These are phyloP conservation scores for Mycena latifolia DNA, from an alignment of 768 basidiomycete genomes.

Conservation along the genomic window DNA sequence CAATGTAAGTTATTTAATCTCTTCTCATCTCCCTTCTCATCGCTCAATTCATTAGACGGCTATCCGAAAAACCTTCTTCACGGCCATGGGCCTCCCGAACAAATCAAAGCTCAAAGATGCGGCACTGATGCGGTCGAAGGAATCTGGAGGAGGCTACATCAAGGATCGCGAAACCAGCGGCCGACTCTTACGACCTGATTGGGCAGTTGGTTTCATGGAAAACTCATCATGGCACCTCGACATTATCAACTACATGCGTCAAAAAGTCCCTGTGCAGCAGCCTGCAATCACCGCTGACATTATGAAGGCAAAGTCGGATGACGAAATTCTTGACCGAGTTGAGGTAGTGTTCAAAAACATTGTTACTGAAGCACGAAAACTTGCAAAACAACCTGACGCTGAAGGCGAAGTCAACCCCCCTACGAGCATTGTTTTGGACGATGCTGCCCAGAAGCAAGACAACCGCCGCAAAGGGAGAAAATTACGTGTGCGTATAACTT, in stretches of 20 bases:
- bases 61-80: background rate
- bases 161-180: background rate
- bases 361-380: background rate
- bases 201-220: background rate
- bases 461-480: background rate
- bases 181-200: background rate
- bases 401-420: background rate
- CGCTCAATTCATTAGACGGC: background rate
- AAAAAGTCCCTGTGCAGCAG: background rate
- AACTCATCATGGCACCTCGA: background rate
- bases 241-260: background rate
- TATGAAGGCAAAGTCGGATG: background rate
- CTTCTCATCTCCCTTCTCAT: too few species aligned
- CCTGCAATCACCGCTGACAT: background rate
- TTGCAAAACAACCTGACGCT: background rate
- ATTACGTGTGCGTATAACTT: background rate
- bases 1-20: too few species aligned
- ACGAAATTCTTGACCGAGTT: background rate
- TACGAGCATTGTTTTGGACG: too few species aligned
- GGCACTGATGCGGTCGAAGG: background rate
- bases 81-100: background rate
- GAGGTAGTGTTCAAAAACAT: background rate
- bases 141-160: background rate
- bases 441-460: background rate
- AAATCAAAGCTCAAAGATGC: background rate